phyloP scores from a whole-genome alignment of 176 grass and related monocot genomes.

The Paspalum vaginatum region DNA sequence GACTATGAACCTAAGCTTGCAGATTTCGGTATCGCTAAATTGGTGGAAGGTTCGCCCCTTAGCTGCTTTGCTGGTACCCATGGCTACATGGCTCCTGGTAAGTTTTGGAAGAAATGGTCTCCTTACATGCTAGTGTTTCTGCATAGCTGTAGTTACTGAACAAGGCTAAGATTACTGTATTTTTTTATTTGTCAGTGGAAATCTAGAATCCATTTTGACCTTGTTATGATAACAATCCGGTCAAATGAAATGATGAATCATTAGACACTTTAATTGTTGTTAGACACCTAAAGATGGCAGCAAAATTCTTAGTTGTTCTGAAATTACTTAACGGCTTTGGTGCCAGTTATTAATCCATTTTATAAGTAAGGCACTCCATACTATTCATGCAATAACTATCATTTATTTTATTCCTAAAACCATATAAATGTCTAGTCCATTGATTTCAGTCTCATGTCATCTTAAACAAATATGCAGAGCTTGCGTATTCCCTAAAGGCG shows the following conservation, averaged over 20 bases:
- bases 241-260: background rate
- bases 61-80: constrained; percentile 77
- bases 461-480: constrained; percentile 50
- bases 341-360: background rate
- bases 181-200: background rate
- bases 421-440: background rate
- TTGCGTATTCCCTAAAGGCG: constrained; percentile 62
- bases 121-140: constrained; percentile 11
- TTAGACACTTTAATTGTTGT: background rate
- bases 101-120: background rate
- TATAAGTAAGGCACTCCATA: background rate
- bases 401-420: constrained; percentile 15
- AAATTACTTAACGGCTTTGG: background rate
- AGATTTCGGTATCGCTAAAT: constrained; percentile 76
- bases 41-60: constrained; percentile 60
- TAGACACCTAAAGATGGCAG: background rate
- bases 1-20: constrained; percentile 68
- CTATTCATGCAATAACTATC: background rate
- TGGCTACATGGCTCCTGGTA: constrained; percentile 87
- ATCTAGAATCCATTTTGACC: background rate
- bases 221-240: background rate
- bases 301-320: background rate
- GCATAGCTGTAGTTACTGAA: background rate
- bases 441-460: constrained; percentile 37
- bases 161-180: background rate